A percentile compares a stretch with the other conserved stretches of the same genome.
Conservation (phyloP, 2,329 filamentous ascomycete genomes). For the Didymella sp. region DNA sequence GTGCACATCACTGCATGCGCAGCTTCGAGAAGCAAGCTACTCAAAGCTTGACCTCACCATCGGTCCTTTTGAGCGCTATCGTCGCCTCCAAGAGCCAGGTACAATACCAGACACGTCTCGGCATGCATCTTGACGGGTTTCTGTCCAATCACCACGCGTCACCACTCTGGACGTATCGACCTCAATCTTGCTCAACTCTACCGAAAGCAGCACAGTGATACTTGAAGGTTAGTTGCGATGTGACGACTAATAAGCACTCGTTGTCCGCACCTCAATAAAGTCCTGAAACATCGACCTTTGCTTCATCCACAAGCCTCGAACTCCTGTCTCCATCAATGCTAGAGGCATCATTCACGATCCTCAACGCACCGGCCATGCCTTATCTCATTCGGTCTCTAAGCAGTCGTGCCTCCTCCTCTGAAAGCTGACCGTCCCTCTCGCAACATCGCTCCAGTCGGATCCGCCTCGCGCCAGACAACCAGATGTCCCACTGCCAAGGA, state of each 20-base stretch:
- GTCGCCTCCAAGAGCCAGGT: slow-evolving; percentile 6
- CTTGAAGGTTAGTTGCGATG: neutral
- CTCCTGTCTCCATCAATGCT: neutral
- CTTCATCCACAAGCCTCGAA: neutral
- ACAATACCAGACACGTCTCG: slow-evolving; percentile 1
- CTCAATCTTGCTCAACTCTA: slow-evolving; percentile 30
- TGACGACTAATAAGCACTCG: neutral
- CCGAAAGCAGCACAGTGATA: neutral
- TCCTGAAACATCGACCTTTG: neutral
- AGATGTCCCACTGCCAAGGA: slow-evolving; percentile 3
- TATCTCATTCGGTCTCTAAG: neutral
- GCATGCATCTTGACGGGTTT: slow-evolving; percentile 8
- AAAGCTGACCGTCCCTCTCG: neutral
- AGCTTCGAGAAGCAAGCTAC: neutral
- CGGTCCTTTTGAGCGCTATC: slow-evolving; percentile 7
- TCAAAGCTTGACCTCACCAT: slow-evolving; percentile 5
- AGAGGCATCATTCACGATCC: neutral
- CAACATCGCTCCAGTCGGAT: neutral
- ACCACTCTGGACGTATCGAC: slow-evolving; percentile 14
- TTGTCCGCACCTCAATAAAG: neutral
- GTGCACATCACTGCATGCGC: slow-evolving; percentile 6
- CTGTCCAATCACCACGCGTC: slow-evolving; percentile 9
- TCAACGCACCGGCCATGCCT: neutral
- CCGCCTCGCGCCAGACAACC: slow-evolving; percentile 4
- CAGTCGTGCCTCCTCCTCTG: neutral